Base-by-base conservation (phyloP, 2,329 filamentous ascomycete genomes). In the Lasiodiplodia citricola region DNA sequence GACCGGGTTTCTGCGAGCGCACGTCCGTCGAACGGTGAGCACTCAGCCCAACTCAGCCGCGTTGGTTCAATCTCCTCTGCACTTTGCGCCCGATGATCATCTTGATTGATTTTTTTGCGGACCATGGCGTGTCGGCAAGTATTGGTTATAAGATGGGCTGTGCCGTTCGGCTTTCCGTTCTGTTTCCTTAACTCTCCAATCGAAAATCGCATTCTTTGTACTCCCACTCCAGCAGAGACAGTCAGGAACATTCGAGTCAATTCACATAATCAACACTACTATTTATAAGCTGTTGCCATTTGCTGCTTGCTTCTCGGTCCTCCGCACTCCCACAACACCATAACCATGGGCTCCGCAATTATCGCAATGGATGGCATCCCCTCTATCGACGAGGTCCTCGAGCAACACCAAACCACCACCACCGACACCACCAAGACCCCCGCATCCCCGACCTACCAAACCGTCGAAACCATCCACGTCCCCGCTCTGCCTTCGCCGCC, bases 1-100 rank as follows among this genome's bases (percentile, higher is more conserved):
- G 44, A 4, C 44, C 21, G 60, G 44, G 60, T 63, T 51, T 51
- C 56, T 41, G 21, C 35, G 60, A 35, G 44, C 60, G 60, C 60
- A 64, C 60, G 60, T 64, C 44, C 60, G 44, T 13, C 41, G 8
- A 25, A 52, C 44, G n/a, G n/a, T 35, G 44, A 23, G 44, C 28
- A 38, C 60, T 64, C 60, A 64, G 60, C 60, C 60, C 60, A 64
- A 64, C 60, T 52, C 60, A 51, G 60, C 60, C 60, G 47, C 47
- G 60, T 64, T 38, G 41, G 31, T 28, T n/a, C 55, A 38, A 25
- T 50, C 47, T 62, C 23, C 35, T 60, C 41, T 47, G 58, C 57
- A 62, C 60, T 52, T 52, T 38, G 25, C 38, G 28, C 41, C 44
- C 60, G 60, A 38, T 47, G 60, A 64, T 64, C 60, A 25, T 52